Evolutionary conservation across 139 green algal species (phyloP).

Genomic region (Tetradesmus obliquus): DNA sequence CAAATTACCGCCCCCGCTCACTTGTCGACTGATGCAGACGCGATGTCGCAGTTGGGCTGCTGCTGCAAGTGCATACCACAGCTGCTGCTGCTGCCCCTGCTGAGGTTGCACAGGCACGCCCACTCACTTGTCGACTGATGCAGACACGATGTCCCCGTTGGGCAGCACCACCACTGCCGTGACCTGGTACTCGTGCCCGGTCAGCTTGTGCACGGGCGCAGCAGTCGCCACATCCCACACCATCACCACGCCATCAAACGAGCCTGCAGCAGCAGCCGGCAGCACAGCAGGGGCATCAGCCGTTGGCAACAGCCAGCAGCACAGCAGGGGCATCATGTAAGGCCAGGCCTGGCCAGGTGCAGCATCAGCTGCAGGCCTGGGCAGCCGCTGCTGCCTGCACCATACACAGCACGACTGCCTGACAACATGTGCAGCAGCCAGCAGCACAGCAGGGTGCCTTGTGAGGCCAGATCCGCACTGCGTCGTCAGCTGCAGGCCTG

Average conservation of each 20-base stretch:
- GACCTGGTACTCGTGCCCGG: slow-evolving; percentile 91
- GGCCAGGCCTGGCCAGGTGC: not conserved
- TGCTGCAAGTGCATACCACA: not conserved
- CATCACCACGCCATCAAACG: slow-evolving; percentile 81
- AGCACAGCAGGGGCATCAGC: not conserved
- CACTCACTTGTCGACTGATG: slow-evolving; percentile 85
- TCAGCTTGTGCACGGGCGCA: slow-evolving; percentile 51
- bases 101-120: not conserved
- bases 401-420: not conserved
- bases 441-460: no score
- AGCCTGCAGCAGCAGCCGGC: slow-evolving; percentile 62
- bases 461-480: no score
- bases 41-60: slow-evolving; percentile 64
- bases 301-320: not conserved
- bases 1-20: slow-evolving; percentile 26
- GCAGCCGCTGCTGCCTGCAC: not conserved
- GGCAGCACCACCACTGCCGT: slow-evolving; percentile 76
- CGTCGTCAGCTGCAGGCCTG: no score
- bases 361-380: not conserved
- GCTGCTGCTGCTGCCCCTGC: not conserved
- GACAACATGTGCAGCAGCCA: no score
- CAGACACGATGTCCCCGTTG: slow-evolving; percentile 78
- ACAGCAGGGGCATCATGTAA: not conserved
- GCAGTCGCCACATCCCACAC: slow-evolving; percentile 84
- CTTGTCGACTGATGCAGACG: slow-evolving; percentile 90